These are phyloP conservation scores for Pseudocercospora vitis DNA, from an alignment of 2,329 filamentous ascomycete species.

Conservation along the genomic window DNA sequence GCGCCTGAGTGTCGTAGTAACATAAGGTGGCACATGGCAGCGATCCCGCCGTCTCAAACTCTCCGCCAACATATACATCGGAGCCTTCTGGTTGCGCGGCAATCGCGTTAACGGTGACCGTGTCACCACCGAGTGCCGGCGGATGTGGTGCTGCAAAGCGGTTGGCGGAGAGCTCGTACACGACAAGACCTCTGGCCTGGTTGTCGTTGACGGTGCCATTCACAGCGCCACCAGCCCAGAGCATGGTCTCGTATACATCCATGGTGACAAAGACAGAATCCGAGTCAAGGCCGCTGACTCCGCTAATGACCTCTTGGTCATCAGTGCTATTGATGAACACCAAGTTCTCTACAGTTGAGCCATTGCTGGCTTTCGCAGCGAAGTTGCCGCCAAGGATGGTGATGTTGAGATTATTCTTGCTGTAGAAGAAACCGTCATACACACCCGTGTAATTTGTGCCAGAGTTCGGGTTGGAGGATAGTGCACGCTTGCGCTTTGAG, in stretches of 20 bases:
- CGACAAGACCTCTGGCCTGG: conserved; percentile 69
- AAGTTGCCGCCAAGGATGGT: conserved; percentile 91
- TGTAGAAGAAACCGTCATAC: conserved; percentile 77
- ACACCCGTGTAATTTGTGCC: conserved; percentile 62
- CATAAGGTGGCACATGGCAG: conserved; percentile 82
- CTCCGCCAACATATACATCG: conserved; percentile 82
- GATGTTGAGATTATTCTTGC: conserved; percentile 67
- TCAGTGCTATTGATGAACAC: conserved; percentile 77
- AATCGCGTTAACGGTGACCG: conserved; percentile 74
- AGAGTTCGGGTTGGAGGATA: conserved; percentile 35
- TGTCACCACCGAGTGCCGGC: conserved; percentile 68
- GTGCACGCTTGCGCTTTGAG: conserved; percentile 44
- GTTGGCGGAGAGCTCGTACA: conserved; percentile 70
- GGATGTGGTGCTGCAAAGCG: conserved; percentile 68
- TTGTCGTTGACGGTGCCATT: conserved; percentile 66
- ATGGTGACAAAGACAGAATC: conserved; percentile 76
- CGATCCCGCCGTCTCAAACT: conserved; percentile 78
- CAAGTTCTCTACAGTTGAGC: conserved; percentile 73
- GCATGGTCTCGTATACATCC: conserved; percentile 62
- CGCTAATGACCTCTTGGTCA: conserved; percentile 39
- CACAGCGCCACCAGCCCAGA: conserved; percentile 82
- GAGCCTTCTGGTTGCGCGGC: conserved; percentile 66
- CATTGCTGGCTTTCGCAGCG: conserved; percentile 66
- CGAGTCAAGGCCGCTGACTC: conserved; percentile 68
- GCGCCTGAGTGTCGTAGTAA: conserved; percentile 67